Evolutionary conservation across 495 filamentous ascomycete species (phyloP).

Genomic region (Viridothelium virens): DNA sequence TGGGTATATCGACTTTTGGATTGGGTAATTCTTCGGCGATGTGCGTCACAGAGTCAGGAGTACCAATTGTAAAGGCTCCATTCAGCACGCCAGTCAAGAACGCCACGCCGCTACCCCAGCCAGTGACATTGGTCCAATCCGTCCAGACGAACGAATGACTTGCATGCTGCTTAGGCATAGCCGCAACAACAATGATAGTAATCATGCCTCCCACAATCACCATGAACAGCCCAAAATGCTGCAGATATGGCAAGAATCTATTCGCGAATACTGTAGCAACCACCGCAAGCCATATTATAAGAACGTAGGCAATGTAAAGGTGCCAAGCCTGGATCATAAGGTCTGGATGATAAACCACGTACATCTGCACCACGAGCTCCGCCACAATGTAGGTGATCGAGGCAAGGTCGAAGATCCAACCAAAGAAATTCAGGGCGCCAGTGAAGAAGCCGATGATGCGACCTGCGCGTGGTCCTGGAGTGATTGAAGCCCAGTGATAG

Average conservation of each 20-base stretch:
- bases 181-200: conserved; percentile 64
- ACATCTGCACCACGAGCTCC: conserved; percentile 64
- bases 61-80: conserved; percentile 77
- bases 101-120: conserved; percentile 64
- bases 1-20: conserved; percentile 56
- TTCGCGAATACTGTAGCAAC: conserved; percentile 63
- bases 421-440: conserved; percentile 72
- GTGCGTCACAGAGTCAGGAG: conserved; percentile 61
- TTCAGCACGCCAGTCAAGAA: conserved; percentile 79
- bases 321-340: conserved; percentile 62
- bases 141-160: conserved; percentile 53
- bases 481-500: conserved; percentile 78
- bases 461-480: conserved; percentile 60
- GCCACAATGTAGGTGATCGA: conserved; percentile 61
- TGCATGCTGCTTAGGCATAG: conserved; percentile 62
- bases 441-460: conserved; percentile 67
- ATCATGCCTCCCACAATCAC: conserved; percentile 61
- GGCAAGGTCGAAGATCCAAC: conserved; percentile 63
- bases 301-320: conserved; percentile 61
- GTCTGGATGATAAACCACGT: conserved; percentile 58
- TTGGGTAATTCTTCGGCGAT: conserved; percentile 75
- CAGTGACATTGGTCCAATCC: conserved; percentile 57
- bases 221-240: conserved; percentile 60
- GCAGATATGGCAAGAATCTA: conserved; percentile 55
- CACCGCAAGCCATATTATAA: conserved; percentile 60